Evolutionary conservation across 2,329 filamentous ascomycete species (phyloP).

Genomic region (Arthrobotrys sinensis): DNA sequence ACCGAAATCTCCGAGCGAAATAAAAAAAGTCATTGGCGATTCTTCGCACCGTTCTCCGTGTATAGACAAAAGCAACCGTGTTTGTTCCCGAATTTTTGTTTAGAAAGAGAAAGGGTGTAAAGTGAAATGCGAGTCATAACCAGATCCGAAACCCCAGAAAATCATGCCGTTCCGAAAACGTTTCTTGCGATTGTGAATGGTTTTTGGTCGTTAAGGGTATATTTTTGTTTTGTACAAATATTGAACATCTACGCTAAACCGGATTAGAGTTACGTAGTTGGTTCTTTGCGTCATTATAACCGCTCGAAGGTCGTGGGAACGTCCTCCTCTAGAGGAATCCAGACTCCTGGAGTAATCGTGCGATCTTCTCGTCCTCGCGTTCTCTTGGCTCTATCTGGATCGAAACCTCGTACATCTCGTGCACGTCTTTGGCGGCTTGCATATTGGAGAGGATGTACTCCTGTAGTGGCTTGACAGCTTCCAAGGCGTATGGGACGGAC

Average conservation of each 20-base stretch:
- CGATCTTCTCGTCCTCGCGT: constrained; percentile 99
- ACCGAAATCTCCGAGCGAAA: constrained; percentile 47
- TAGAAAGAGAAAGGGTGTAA: constrained; percentile 36
- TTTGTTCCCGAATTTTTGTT: constrained; percentile 47
- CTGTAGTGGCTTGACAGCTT: constrained; percentile 90
- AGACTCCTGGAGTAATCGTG: constrained; percentile 74
- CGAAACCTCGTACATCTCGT: constrained; percentile 99
- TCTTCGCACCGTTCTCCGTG: constrained; percentile 52
- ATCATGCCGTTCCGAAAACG: constrained; percentile 56
- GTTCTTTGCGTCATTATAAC: constrained; percentile 47
- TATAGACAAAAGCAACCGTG: constrained; percentile 57
- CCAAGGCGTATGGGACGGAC: constrained; percentile 93
- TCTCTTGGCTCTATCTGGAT: constrained; percentile 93
- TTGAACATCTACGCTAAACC: constrained; percentile 34
- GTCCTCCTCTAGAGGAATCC: constrained; percentile 64
- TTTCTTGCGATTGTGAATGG: constrained; percentile 55
- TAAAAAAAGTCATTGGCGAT: constrained; percentile 41
- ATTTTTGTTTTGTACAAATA: constrained; percentile 54
- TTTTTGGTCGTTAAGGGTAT: constrained; percentile 55
- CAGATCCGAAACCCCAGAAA: constrained; percentile 58
- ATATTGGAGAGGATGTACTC: constrained; percentile 98
- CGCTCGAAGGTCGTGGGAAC: constrained; percentile 51
- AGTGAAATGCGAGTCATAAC: constrained; percentile 57
- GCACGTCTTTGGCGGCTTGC: constrained; percentile 93
- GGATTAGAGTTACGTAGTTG: constrained; percentile 41